Evolutionary conservation across 2,329 filamentous ascomycete species (phyloP).

Genomic region (Chaetomium olivaceum): DNA sequence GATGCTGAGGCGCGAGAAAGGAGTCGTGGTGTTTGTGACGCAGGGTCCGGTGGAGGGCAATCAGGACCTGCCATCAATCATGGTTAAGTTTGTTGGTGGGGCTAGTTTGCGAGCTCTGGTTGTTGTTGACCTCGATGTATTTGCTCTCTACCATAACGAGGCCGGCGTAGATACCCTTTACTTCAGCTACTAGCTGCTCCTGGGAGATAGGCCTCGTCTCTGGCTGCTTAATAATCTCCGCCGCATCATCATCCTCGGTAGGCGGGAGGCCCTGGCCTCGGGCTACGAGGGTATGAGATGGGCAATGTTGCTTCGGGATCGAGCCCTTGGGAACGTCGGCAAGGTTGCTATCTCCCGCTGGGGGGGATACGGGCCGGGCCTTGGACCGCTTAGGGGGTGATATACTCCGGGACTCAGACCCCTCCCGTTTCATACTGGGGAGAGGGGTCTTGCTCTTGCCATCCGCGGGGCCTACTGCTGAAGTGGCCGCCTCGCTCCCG

Average conservation of each 20-base stretch:
- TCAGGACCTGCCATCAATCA: slow-evolving; percentile 82
- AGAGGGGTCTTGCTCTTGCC: slow-evolving; percentile 20
- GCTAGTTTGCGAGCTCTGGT: slow-evolving; percentile 51
- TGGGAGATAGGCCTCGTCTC: slow-evolving; percentile 71
- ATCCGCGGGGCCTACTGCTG: background rate
- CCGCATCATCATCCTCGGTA: slow-evolving; percentile 26
- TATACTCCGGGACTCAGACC: slow-evolving; percentile 20
- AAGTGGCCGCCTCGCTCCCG: too few species aligned
- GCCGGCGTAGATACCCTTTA: slow-evolving; percentile 80
- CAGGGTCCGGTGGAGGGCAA: slow-evolving; percentile 77
- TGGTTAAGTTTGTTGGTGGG: slow-evolving; percentile 50
- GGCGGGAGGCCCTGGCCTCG: too few species aligned
- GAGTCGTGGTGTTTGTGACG: slow-evolving; percentile 84
- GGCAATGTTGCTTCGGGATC: slow-evolving; percentile 16
- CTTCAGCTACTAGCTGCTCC: slow-evolving; percentile 76
- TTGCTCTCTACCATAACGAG: slow-evolving; percentile 85
- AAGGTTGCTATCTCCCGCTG: slow-evolving; percentile 1
- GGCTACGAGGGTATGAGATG: slow-evolving; percentile 14
- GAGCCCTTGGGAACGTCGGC: slow-evolving; percentile 25
- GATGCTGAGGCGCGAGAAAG: slow-evolving; percentile 85
- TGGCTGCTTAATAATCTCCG: slow-evolving; percentile 48
- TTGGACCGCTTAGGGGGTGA: slow-evolving; percentile 29
- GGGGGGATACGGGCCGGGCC: slow-evolving; percentile 14
- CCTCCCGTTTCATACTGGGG: slow-evolving; percentile 27
- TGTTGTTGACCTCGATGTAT: slow-evolving; percentile 83